Conservation (phyloP, 2,329 filamentous ascomycete species). For the Truncatella angustata region DNA sequence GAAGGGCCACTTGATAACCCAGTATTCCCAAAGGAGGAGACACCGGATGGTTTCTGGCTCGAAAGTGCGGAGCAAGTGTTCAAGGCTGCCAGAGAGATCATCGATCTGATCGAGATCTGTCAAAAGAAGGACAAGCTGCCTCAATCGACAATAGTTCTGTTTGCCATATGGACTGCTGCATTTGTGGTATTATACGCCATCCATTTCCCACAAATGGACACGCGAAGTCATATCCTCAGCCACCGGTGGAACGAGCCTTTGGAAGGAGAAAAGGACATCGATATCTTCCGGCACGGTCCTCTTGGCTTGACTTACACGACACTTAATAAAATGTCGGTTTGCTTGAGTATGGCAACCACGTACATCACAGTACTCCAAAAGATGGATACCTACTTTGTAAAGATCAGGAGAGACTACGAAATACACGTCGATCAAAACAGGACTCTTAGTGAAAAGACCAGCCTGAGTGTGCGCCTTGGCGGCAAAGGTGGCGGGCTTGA, state of each 20-base stretch:
- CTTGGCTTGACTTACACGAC: constrained; percentile 49
- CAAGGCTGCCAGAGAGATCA: constrained; percentile 59
- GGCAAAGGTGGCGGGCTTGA: constrained; percentile 50
- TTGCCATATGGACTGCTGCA: constrained; percentile 65
- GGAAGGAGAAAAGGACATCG: constrained; percentile 17
- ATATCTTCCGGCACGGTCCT: constrained; percentile 36
- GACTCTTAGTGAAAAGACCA: constrained; percentile 24
- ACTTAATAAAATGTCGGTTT: constrained; percentile 48
- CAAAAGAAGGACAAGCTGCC: constrained; percentile 59
- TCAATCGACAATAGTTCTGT: constrained; percentile 66
- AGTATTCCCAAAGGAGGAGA: constrained; percentile 45
- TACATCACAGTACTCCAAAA: constrained; percentile 53
- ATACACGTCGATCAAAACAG: constrained; percentile 26
- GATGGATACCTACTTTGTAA: constrained; percentile 52
- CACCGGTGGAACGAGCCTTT: constrained; percentile 32
- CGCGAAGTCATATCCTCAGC: constrained; percentile 48
- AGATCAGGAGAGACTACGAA: constrained; percentile 48
- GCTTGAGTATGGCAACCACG: constrained; percentile 55
- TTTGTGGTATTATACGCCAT: constrained; percentile 65
- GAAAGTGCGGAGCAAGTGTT: constrained; percentile 62
- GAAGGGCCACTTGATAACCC: constrained; percentile 59
- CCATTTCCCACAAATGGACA: constrained; percentile 69
- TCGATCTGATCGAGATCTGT: constrained; percentile 63
- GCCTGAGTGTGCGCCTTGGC: constrained; percentile 39
- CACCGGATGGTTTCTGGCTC: constrained; percentile 59